These are phyloP conservation scores for Pythium rhizo-oryzae DNA, from an alignment of 352 stramenopile genomes.

Conservation along the genomic window DNA sequence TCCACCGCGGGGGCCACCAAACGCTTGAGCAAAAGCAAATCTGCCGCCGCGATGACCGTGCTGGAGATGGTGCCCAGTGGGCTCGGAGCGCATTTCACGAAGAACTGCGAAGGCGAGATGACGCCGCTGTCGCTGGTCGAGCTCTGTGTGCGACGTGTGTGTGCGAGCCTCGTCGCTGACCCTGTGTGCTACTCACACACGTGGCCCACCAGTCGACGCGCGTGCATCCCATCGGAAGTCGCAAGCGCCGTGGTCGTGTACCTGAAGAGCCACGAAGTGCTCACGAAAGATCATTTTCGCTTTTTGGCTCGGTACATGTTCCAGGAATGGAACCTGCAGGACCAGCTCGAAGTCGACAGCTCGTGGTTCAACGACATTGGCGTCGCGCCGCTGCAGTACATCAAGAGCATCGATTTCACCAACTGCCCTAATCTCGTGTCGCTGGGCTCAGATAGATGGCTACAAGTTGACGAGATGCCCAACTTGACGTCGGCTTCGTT, in stretches of 20 bases:
- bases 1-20: background rate
- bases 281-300: conserved; percentile 63
- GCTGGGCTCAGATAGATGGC: conserved; percentile 43
- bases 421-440: conserved; percentile 56
- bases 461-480: conserved; percentile 51
- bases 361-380: conserved; percentile 71
- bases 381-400: conserved; percentile 39
- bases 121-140: conserved; percentile 61
- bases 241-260: conserved; percentile 51
- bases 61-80: conserved; percentile 28
- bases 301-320: conserved; percentile 50
- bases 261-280: conserved; percentile 53
- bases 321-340: conserved; percentile 60
- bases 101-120: conserved; percentile 42
- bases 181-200: conserved; percentile 37
- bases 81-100: conserved; percentile 58
- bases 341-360: conserved; percentile 52
- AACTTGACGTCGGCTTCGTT: conserved; percentile 57
- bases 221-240: conserved; percentile 35
- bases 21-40: background rate
- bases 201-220: conserved; percentile 3
- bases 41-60: background rate
- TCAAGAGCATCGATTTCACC: conserved; percentile 62
- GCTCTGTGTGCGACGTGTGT: conserved; percentile 54
- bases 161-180: conserved; percentile 45